Evolutionary conservation across 176 grass and related monocot genomes (phyloP), one percentile per base, ranked within the genome.

Genomic region (Cymbopogon citratus): DNA sequence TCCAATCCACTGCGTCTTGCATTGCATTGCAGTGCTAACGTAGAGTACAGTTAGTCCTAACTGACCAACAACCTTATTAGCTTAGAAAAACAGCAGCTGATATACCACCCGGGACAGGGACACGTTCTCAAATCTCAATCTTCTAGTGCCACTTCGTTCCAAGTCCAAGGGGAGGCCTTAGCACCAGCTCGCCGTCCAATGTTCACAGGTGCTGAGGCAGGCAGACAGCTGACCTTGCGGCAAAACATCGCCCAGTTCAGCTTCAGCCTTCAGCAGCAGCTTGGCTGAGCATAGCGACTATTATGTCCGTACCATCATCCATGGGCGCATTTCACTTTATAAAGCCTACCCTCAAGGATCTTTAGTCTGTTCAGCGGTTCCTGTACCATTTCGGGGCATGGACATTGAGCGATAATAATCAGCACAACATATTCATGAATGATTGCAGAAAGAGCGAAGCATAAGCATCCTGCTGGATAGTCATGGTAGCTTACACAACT

Each of bases 371-470:
- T 89, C 72, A 65, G 40, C 9, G 7, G 16, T 40, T 59, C 54
- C 87, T 89, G 83, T n/a, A 9, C 29, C 77, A 76, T 71, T 76
- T 71, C 4, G 5, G 10, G 28, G 60, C n/a, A 28, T 24, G 6
- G 14, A 56, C 52, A 52, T 10, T 11, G 26, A 11, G 9, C 13
- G 24, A 52, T 6, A 29, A 34, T n/a, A n/a, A 63, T 25, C 36
- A 21, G 46, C 7, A 9, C 9, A 54, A 15, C 9, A 11, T 31
- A 33, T 15, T 31, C 57, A 79, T 33, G 45, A 31, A 59, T 33
- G 21, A 24, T 29, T 27, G 33, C 6, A 56, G 1, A 36, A 6
- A 11, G 5, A 56, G 27, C 3, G 13, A n/a, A n/a, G n/a, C n/a
- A n/a, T n/a, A 34, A 33, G 26, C 13, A 44, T 23, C 48, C 31